These are phyloP conservation scores for Penicillium olsonii DNA, from an alignment of 2,329 filamentous ascomycete genomes.

Conservation along the genomic window DNA sequence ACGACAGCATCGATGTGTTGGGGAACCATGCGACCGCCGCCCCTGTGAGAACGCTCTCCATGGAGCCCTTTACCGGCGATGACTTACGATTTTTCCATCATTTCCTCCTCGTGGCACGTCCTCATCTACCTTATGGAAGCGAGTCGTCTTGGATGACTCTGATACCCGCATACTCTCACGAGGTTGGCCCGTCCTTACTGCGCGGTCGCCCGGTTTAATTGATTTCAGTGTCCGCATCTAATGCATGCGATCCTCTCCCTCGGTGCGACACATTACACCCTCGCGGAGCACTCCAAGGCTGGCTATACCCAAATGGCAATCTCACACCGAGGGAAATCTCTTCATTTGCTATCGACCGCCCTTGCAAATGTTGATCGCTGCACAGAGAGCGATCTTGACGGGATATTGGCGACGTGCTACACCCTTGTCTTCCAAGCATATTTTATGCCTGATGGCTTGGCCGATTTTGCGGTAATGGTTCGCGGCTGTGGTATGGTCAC, in stretches of 20 bases:
- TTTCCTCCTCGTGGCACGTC: slow-evolving; percentile 56
- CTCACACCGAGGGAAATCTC: too few relatives aligned
- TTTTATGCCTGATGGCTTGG: slow-evolving; percentile 35
- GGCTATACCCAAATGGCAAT: too few relatives aligned
- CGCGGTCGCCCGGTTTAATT: slow-evolving; percentile 45
- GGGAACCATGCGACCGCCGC: too few relatives aligned
- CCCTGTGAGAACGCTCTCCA: too few relatives aligned
- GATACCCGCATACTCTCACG: slow-evolving; percentile 60
- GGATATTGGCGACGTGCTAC: slow-evolving; percentile 33
- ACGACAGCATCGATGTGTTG: too few relatives aligned
- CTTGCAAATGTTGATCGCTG: too few relatives aligned
- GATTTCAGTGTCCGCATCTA: slow-evolving; percentile 56
- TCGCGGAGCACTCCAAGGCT: slow-evolving; percentile 15
- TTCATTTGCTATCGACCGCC: too few relatives aligned
- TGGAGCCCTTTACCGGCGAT: slow-evolving; percentile 41
- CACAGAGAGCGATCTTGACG: slow-evolving; percentile 29
- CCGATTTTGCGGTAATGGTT: slow-evolving; percentile 39
- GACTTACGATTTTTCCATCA: slow-evolving; percentile 58
- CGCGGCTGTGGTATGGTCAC: slow-evolving; percentile 35
- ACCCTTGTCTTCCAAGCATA: slow-evolving; percentile 36
- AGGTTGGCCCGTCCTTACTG: too few relatives aligned
- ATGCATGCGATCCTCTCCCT: slow-evolving; percentile 72
- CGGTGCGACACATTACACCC: slow-evolving; percentile 60
- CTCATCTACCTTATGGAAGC: slow-evolving; percentile 65
- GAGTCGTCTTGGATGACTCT: slow-evolving; percentile 68